Percentiles rank a stretch among this genome's conserved stretches.
Evolutionary conservation across 129 eudicot genomes (phyloP).

Genomic region (Silybum marianum): DNA sequence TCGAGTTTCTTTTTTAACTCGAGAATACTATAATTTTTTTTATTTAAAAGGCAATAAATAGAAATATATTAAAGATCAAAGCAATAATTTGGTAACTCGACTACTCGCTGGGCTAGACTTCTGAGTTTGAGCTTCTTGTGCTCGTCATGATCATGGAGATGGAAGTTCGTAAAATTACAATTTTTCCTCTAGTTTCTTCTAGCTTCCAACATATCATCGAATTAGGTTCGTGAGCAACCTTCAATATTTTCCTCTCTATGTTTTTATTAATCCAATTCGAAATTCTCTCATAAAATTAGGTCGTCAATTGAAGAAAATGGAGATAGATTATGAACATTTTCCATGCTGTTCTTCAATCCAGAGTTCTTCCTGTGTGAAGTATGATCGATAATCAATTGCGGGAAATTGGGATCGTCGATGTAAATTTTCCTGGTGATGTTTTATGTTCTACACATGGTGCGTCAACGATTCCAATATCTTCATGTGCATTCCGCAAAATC

Average conservation of each 20-base stretch:
- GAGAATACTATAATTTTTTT: too few species aligned
- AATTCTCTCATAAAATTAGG: not conserved
- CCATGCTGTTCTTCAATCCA: not conserved
- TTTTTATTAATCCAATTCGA: not conserved
- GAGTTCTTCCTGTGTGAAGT: not conserved
- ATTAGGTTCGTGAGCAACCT: not conserved
- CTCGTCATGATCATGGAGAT: too few species aligned
- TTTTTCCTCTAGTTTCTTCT: too few species aligned
- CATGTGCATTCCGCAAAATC: conserved; percentile 15
- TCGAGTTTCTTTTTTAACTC: too few species aligned
- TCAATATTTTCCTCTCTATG: not conserved
- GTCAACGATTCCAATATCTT: conserved; percentile 33
- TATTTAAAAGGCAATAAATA: too few species aligned
- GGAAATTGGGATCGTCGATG: not conserved
- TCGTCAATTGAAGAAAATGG: not conserved
- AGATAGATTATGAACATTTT: not conserved
- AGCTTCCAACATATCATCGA: not conserved
- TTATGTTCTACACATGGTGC: conserved; percentile 33
- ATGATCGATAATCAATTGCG: not conserved
- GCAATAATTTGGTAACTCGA: too few species aligned
- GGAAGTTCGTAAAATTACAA: too few species aligned
- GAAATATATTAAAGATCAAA: too few species aligned
- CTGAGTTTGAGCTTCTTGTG: too few species aligned
- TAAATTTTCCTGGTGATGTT: too few species aligned
- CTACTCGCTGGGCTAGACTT: too few species aligned